Conservation (phyloP, 2,329 filamentous ascomycete species). For the Reticulascus tulasneorum region DNA sequence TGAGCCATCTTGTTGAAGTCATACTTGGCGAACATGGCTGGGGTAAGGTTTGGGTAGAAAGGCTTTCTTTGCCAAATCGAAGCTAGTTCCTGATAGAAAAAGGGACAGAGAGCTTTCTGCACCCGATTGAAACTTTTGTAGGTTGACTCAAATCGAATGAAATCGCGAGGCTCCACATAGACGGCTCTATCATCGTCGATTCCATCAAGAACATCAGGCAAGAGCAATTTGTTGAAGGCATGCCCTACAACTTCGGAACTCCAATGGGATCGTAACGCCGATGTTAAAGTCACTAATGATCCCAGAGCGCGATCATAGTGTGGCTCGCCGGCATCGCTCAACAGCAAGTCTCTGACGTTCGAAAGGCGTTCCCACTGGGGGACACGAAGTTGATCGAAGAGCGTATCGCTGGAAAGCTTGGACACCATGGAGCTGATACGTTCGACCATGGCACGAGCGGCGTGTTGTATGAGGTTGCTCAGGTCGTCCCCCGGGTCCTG, state of each 20-base stretch:
- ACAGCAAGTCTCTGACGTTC: slow-evolving; percentile 22
- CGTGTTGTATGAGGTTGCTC: slow-evolving; percentile 55
- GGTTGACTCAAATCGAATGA: slow-evolving; percentile 17
- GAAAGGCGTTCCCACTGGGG: slow-evolving; percentile 30
- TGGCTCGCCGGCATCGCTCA: not conserved
- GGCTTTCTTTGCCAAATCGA: slow-evolving; percentile 1
- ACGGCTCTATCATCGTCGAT: slow-evolving; percentile 31
- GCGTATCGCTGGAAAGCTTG: slow-evolving; percentile 26
- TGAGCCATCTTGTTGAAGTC: no score
- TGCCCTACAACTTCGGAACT: slow-evolving; percentile 7
- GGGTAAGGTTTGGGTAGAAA: not conserved
- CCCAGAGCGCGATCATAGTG: slow-evolving; percentile 8
- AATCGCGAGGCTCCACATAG: slow-evolving; percentile 30
- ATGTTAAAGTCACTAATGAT: slow-evolving; percentile 16
- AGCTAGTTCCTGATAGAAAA: slow-evolving; percentile 29
- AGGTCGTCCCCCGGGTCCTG: slow-evolving; percentile 50
- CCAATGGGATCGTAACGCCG: slow-evolving; percentile 4
- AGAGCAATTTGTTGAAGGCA: not conserved
- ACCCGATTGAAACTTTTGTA: slow-evolving; percentile 21
- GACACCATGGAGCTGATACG: slow-evolving; percentile 31
- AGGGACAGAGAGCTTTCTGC: slow-evolving; percentile 31
- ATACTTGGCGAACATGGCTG: not conserved
- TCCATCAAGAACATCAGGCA: not conserved
- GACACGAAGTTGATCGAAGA: slow-evolving; percentile 25
- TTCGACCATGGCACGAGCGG: slow-evolving; percentile 47